Percentiles rank a stretch among this genome's conserved stretches.
Conservation (phyloP, 495 filamentous ascomycete genomes). For the Neurospora cerealis region DNA sequence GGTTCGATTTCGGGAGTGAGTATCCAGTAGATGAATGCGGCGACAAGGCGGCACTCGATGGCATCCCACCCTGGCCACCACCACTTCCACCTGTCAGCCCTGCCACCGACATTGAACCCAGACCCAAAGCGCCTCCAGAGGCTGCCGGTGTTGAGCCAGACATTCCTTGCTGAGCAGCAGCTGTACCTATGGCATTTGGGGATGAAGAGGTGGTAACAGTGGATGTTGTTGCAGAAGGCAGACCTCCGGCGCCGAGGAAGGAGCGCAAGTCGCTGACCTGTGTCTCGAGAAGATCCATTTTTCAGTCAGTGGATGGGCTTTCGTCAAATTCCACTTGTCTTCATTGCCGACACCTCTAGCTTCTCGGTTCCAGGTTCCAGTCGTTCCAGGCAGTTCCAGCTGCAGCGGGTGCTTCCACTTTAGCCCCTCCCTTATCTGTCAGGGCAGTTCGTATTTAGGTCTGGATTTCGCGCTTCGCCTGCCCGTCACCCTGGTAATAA, state of each 20-base stretch:
- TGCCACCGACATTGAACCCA: background rate
- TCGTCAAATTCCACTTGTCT: background rate
- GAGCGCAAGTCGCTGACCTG: conserved; percentile 47
- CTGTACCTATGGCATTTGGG: background rate
- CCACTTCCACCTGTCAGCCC: background rate
- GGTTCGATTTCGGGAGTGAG: background rate
- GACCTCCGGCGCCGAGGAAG: conserved; percentile 24
- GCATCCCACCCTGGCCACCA: background rate
- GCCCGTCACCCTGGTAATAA: background rate
- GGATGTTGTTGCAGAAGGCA: conserved; percentile 5
- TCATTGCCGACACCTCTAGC: background rate
- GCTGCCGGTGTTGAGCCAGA: background rate
- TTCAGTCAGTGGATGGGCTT: background rate
- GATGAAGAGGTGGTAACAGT: background rate
- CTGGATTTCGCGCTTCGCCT: background rate
- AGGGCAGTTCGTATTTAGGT: background rate
- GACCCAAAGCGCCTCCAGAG: background rate
- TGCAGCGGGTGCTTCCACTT: background rate
- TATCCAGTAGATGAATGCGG: background rate
- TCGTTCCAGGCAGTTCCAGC: background rate
- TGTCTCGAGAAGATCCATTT: conserved; percentile 45
- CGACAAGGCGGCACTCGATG: background rate
- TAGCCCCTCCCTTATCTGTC: background rate
- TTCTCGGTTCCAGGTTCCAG: background rate
- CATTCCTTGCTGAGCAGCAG: conserved; percentile 1